A percentile compares a stretch with the other conserved stretches of the same genome.
phyloP scores from a whole-genome alignment of 495 filamentous ascomycete species.

The Talaromyces liani region DNA sequence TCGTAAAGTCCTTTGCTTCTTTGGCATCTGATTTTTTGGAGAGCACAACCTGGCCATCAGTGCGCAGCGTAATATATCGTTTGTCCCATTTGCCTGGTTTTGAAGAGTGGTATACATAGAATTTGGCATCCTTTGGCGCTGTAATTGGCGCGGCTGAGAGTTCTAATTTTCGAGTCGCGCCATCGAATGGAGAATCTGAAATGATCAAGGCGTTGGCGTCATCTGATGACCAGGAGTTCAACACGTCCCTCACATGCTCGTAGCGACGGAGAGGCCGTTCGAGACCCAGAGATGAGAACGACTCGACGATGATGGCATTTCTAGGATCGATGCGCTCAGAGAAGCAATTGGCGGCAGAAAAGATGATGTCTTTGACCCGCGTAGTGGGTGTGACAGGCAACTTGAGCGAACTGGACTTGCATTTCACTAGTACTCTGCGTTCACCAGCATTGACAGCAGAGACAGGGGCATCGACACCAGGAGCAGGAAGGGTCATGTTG shows the following conservation, averaged over 20 bases:
- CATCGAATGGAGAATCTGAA: constrained; percentile 38
- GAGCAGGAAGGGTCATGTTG: constrained; percentile 24
- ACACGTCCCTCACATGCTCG: constrained; percentile 77
- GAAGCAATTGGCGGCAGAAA: constrained; percentile 46
- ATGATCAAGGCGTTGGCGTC: constrained; percentile 62
- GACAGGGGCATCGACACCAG: constrained; percentile 69
- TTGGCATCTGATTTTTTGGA: constrained; percentile 54
- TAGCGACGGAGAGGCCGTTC: constrained; percentile 80
- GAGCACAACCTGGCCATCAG: constrained; percentile 67
- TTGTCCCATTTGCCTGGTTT: constrained; percentile 81
- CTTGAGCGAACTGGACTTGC: constrained; percentile 50
- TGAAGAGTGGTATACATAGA: constrained; percentile 73
- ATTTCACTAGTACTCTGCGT: constrained; percentile 63
- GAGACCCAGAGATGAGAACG: constrained; percentile 66
- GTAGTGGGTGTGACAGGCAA: constrained; percentile 68
- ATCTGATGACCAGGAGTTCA: constrained; percentile 89
- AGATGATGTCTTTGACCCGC: constrained; percentile 63
- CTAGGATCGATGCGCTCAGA: constrained; percentile 50
- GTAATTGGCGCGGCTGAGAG: constrained; percentile 44
- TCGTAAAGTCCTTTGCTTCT: constrained; percentile 47
- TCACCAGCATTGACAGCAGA: constrained; percentile 81
- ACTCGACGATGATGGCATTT: constrained; percentile 65
- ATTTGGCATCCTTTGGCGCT: constrained; percentile 54
- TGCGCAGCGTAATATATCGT: constrained; percentile 63
- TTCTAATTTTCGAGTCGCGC: constrained; percentile 41